These are phyloP conservation scores for Candida railenensis DNA, from an alignment of 805 yeast genomes.

Conservation along the genomic window DNA sequence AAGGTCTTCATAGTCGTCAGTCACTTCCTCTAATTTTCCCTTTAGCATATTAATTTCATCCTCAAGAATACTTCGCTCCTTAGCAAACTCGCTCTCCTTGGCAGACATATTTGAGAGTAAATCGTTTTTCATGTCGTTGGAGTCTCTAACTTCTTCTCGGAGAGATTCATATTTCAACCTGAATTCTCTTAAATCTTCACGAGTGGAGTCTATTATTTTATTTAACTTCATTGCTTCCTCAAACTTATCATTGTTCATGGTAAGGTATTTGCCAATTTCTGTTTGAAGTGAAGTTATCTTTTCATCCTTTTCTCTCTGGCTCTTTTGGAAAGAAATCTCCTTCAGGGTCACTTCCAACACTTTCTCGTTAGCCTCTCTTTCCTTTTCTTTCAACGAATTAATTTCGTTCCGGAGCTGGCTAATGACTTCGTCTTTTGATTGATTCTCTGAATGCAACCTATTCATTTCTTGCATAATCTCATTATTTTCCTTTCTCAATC, in stretches of 20 bases:
- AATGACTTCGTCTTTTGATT: not conserved
- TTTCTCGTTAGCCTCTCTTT: not conserved
- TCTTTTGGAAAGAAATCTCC: slow-evolving; percentile 3
- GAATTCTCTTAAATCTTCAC: slow-evolving; percentile 13
- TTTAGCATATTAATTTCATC: slow-evolving; percentile 48
- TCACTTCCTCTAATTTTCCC: slow-evolving; percentile 46
- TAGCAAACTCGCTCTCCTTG: slow-evolving; percentile 56
- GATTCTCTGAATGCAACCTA: slow-evolving; percentile 2
- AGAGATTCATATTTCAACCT: not conserved
- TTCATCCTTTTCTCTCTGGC: not conserved
- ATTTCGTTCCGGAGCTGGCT: slow-evolving; percentile 3
- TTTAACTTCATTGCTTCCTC: slow-evolving; percentile 15
- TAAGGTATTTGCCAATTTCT: slow-evolving; percentile 2
- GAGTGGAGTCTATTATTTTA: slow-evolving; percentile 10
- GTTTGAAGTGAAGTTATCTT: not conserved
- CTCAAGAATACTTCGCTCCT: slow-evolving; percentile 50
- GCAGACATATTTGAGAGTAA: slow-evolving; percentile 66
- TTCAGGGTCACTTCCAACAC: slow-evolving; percentile 4
- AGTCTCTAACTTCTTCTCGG: slow-evolving; percentile 12
- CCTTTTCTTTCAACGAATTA: slow-evolving; percentile 3
- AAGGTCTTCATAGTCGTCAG: slow-evolving; percentile 40
- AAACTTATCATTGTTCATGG: slow-evolving; percentile 1
- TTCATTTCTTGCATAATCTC: slow-evolving; percentile 16
- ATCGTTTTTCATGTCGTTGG: slow-evolving; percentile 52
- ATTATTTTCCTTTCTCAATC: slow-evolving; percentile 31